Percentiles rank a stretch among this genome's conserved stretches.
phyloP scores from a whole-genome alignment of 805 yeast genomes.

The Yamadazyma insecticola region DNA sequence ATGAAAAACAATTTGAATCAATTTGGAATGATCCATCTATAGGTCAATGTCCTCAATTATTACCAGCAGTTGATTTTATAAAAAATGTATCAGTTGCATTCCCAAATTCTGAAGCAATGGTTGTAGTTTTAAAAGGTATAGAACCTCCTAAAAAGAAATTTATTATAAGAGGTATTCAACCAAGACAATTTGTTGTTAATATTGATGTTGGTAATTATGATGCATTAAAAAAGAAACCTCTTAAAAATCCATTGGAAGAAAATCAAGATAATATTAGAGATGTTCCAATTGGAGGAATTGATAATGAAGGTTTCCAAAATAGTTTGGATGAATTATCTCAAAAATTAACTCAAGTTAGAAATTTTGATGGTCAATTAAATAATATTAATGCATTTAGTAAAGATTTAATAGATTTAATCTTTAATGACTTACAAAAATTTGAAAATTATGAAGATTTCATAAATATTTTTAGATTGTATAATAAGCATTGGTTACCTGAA shows the following conservation, averaged over 20 bases:
- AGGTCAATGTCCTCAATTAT: constrained; percentile 36
- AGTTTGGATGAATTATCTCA: constrained; percentile 12
- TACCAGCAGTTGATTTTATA: constrained; percentile 96
- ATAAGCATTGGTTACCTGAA: constrained; percentile 37
- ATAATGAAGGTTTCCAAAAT: constrained; percentile 25
- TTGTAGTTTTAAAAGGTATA: constrained; percentile 55
- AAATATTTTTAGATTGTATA: constrained; percentile 31
- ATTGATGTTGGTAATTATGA: constrained; percentile 41
- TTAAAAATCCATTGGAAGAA: constrained; percentile 2
- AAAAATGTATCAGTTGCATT: constrained; percentile 90
- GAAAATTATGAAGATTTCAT: constrained; percentile 18
- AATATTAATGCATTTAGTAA: constrained; percentile 26
- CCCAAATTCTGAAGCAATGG: constrained; percentile 89
- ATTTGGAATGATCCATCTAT: constrained; percentile 42
- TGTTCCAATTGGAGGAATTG: constrained; percentile 33
- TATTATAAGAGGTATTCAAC: constrained; percentile 91
- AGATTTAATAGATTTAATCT: constrained; percentile 30
- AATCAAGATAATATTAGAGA: constrained; percentile 2
- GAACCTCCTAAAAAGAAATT: constrained; percentile 63
- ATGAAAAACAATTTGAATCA: constrained; percentile 79
- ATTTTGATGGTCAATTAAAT: constrained; percentile 13
- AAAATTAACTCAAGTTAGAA: constrained; percentile 10
- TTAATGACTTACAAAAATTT: constrained; percentile 20
- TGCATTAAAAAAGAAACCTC: constrained; percentile 28
- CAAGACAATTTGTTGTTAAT: constrained; percentile 58